These are phyloP conservation scores for Sarocladiaceae sp. DNA, from an alignment of 2,329 filamentous ascomycete genomes.

Conservation along the genomic window DNA sequence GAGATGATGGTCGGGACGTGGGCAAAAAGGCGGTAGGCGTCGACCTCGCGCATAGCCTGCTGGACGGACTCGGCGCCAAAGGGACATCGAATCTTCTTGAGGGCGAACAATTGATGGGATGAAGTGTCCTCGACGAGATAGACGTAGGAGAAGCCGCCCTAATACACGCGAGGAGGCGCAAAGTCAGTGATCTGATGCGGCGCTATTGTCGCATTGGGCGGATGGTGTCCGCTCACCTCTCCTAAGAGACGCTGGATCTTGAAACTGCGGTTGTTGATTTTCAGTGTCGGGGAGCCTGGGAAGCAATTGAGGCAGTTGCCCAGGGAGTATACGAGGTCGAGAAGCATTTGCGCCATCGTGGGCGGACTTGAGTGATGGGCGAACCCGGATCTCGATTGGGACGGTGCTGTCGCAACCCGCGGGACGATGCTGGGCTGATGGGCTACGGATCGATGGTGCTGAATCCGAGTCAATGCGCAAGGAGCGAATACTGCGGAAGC, in stretches of 20 bases:
- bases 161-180: too few species aligned
- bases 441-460: too few species aligned
- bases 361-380: neutral
- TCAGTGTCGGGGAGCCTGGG: conserved; percentile 85
- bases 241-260: conserved; percentile 91
- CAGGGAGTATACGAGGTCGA: conserved; percentile 85
- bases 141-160: conserved; percentile 98
- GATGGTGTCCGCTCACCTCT: conserved; percentile 57
- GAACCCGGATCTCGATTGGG: neutral
- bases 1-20: conserved; percentile 82
- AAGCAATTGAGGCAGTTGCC: conserved; percentile 97
- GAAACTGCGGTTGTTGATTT: conserved; percentile 91
- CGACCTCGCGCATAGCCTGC: conserved; percentile 92
- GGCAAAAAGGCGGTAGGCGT: conserved; percentile 87
- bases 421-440: too few species aligned
- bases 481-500: too few species aligned
- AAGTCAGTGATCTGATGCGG: too few species aligned
- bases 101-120: conserved; percentile 77
- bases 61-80: conserved; percentile 95
- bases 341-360: conserved; percentile 73
- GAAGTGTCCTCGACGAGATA: conserved; percentile 93
- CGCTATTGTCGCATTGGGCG: too few species aligned
- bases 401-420: too few species aligned
- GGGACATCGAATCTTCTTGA: conserved; percentile 98
- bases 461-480: too few species aligned